Base-by-base conservation (phyloP, 1,284 basidiomycete species). In the Apiotrichum mycotoxinovorans region DNA sequence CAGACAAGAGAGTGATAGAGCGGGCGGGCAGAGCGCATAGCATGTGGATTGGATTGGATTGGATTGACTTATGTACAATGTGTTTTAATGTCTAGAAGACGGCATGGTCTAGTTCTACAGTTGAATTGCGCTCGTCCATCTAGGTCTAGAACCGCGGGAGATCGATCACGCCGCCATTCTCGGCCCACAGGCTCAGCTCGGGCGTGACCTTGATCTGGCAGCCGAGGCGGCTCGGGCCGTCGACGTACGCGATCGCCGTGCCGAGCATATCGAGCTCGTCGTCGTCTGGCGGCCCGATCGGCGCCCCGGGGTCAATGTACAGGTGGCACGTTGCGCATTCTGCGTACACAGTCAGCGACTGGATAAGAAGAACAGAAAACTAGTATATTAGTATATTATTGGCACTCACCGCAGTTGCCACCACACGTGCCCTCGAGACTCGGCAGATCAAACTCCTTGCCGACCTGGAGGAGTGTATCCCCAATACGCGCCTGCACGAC, bases 271-370 rank as follows among this genome's bases (percentile, higher is more conserved):
- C 77, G 33, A 69, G 58, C 60, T 79, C 77, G 18, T 67, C 71
- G 35, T 79, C 77, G 2, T 61, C 56, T 4, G 72, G 54, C 26
- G 72, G 68, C 2, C 61, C 46, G 1, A 73, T 64, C 0, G 73
- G 72, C 10, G 71, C 58, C 1, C 30, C 25, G 4, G 60, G 41
- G 0, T 61, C 50, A 5, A 78, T 51, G 57, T 76, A 77, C 23
- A 77, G 56, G 54, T 78, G 77, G 50, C 77, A 78, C 2, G 77
- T 78, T 20, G 76, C 76, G 64, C 77, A 78, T 70, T 78, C 72
- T 71, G 54, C n/a, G n/a, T 14, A 1, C 45, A 54, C 20, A 48
- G 56, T 51, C 20, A 22, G 17, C 20, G 11, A 26, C 15, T 9
- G 23, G 4, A 42, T 42, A 8, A 26, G 26, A 2, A 27, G 18